These are phyloP conservation scores for Cadophora malorum DNA, from an alignment of 2,329 filamentous ascomycete species.

Conservation along the genomic window DNA sequence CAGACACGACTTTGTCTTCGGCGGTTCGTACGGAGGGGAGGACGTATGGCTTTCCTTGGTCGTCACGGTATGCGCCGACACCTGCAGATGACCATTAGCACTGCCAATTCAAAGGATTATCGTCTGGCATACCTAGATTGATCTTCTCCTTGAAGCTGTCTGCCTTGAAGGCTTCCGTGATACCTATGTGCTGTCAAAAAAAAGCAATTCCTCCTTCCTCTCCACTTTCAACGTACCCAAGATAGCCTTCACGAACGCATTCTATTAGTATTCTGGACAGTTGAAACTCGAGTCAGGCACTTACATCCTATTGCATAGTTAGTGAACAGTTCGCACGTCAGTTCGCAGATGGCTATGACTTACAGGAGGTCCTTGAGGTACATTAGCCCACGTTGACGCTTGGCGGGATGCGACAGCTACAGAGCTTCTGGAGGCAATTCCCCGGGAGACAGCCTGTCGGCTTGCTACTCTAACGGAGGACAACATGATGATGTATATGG, in stretches of 20 bases:
- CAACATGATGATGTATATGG: slow-evolving; percentile 55
- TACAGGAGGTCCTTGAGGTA: slow-evolving; percentile 94
- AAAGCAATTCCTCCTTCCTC: slow-evolving; percentile 31
- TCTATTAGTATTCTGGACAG: slow-evolving; percentile 46
- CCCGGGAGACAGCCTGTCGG: slow-evolving; percentile 51
- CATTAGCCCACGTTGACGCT: slow-evolving; percentile 83
- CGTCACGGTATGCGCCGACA: slow-evolving; percentile 97
- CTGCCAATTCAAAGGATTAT: slow-evolving; percentile 20
- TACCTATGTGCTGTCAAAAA: slow-evolving; percentile 58
- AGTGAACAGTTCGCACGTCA: slow-evolving; percentile 22
- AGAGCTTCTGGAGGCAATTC: slow-evolving; percentile 37
- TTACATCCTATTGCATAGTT: slow-evolving; percentile 47
- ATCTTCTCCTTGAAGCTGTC: slow-evolving; percentile 95
- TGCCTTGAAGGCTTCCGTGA: slow-evolving; percentile 99
- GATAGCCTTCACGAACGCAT: slow-evolving; percentile 65
- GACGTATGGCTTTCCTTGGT: slow-evolving; percentile 97
- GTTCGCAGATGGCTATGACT: slow-evolving; percentile 49
- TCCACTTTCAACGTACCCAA: slow-evolving; percentile 62
- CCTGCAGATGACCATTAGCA: slow-evolving; percentile 55
- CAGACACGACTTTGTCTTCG: slow-evolving; percentile 82
- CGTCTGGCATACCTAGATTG: slow-evolving; percentile 76
- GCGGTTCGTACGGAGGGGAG: slow-evolving; percentile 90
- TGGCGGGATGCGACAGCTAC: slow-evolving; percentile 37
- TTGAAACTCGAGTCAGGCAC: slow-evolving; percentile 23
- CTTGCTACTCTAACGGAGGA: slow-evolving; percentile 60